Base-by-base conservation (phyloP, 345 rosid species). In the Hirschfeldia incana region DNA sequence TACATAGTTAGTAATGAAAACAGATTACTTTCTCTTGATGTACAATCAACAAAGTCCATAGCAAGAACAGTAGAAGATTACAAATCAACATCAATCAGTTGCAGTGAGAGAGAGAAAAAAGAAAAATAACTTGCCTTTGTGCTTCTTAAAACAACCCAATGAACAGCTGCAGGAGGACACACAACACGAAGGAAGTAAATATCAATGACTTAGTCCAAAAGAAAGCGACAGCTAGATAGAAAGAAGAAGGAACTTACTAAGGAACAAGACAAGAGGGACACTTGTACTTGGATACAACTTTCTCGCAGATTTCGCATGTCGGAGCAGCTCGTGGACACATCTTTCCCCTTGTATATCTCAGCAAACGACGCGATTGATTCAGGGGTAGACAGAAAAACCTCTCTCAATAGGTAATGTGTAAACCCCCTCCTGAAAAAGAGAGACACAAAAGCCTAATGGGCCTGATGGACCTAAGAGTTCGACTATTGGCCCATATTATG, bases 261-360 rank as follows among this genome's bases (percentile, higher is more conserved):
- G 97, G 93, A 83, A 70, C 32, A 74, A 87, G 87, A 82, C 97
- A 93, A 28, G 92, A 81, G 3, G 98, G 93, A 78, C 96, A 92
- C 85, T 89, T 92, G 88, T 90, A 90, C 67, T 88, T 90, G 27
- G 94, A 91, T 46, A 67, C 84, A 49, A 87, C 87, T 26, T 83
- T 85, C 17, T 84, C 80, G 83, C 97, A 91, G 33, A 90, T 82
- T 83, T 79, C 79, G 81, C 94, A 90, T 33, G 75, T 82, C 39
- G 37, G 85, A 74, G 83, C 33, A 32, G 76, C 68, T 73, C 77
- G 82, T 29, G 82, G 82, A 74, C 79, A 55, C 84, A 82, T 82
- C 8, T 49, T 5, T 36, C 11, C 11, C 2, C 1, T 4, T 51
- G 58, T 77, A 72, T 65, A 12, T 58, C 62, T 69, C 44, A 33